Evolutionary conservation across 2,329 filamentous ascomycete genomes (phyloP), one percentile per base, ranked within the genome.

Genomic region (Ophiostoma ips): DNA sequence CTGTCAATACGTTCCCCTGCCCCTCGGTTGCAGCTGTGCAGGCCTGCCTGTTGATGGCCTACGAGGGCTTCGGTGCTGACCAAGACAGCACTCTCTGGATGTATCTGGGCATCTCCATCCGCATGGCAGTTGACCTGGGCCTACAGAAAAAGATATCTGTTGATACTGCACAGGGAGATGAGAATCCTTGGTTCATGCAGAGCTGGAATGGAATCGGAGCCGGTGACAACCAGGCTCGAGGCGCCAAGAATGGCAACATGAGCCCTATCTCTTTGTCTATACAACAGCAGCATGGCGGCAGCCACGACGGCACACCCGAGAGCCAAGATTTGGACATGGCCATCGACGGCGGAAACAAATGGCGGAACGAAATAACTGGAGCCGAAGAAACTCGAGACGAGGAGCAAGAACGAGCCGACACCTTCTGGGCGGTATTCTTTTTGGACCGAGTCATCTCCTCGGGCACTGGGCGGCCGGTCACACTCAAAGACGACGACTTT

Each of bases 1-100:
- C 89, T 0, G 81, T 89, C 5, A 86, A 94, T 58, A 84, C 83
- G 0, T 88, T 94, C 55, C 77, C 85, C 1, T 92, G 84, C 54
- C 87, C 87, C 0, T 87, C 82, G 2, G 81, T 94, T 1, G 83
- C 84, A 21, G 87, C 86, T 10, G 85, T 92, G 0, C 88, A 94
- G 58, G 86, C 87, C 1, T 88, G 83, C 46, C 66, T 94, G 11
- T 68, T 95, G 28, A 77, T 95, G 66, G 87, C 87, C 0, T 94
- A 94, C 60, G 87, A 94, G 57, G 83, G 89, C 40, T 94, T 95
- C 57, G 88, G 87, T 1, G 84, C 85, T 11, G 86, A 87, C 56
- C 85, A 89, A 58, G 88, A 94, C 60, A 94, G 87, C 62, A 86
- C 87, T 0, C 65, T 95, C 7, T 95, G 88, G 87, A 94, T 94